Conservation (phyloP, 2,329 filamentous ascomycete genomes). For the Venturia effusa region DNA sequence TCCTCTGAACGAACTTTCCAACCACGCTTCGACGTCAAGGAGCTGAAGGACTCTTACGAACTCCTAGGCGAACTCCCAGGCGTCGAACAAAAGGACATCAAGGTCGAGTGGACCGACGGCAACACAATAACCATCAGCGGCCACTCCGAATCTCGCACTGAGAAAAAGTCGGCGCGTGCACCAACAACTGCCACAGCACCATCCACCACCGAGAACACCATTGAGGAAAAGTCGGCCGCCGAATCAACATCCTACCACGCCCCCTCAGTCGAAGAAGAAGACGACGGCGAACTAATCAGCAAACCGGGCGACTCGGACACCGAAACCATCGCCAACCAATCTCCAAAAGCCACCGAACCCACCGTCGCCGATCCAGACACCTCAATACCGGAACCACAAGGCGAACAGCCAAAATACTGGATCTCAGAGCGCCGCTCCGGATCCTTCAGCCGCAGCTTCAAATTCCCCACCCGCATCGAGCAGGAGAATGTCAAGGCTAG, state of each 20-base stretch:
- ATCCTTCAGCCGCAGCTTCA: constrained; percentile 48
- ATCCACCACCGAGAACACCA: not conserved
- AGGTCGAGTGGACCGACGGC: constrained; percentile 68
- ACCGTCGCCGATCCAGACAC: constrained; percentile 19
- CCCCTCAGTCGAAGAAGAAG: constrained; percentile 57
- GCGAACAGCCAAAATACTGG: constrained; percentile 54
- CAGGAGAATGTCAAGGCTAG: constrained; percentile 51
- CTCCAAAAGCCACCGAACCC: constrained; percentile 14
- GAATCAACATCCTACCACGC: constrained; percentile 20
- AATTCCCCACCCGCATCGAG: constrained; percentile 46
- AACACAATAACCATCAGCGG: constrained; percentile 64
- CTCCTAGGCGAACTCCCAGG: constrained; percentile 73
- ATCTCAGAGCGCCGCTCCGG: constrained; percentile 48
- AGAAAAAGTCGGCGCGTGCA: constrained; percentile 33
- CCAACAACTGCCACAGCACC: not conserved
- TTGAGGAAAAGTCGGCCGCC: not conserved
- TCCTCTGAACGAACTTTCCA: constrained; percentile 46
- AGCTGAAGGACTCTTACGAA: constrained; percentile 58
- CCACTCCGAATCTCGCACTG: constrained; percentile 53
- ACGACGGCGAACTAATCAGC: constrained; percentile 15
- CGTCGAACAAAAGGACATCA: constrained; percentile 60
- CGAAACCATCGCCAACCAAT: constrained; percentile 7
- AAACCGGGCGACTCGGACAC: constrained; percentile 5
- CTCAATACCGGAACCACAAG: constrained; percentile 25
- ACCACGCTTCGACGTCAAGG: constrained; percentile 69